Base-by-base conservation (phyloP, 2,329 filamentous ascomycete species). In the Capronia americana region DNA sequence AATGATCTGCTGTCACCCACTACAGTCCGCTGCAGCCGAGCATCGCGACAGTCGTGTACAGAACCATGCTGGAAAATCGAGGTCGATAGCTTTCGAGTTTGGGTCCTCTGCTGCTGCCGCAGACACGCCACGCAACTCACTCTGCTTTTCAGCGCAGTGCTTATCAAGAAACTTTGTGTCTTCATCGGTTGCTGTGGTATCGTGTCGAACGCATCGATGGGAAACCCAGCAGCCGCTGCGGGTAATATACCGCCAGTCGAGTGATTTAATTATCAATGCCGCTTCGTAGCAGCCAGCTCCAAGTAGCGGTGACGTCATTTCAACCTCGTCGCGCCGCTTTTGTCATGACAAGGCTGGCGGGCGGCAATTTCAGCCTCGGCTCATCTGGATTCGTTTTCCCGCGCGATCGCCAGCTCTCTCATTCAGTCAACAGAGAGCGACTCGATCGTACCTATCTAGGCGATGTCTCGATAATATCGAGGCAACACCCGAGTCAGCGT, bases 81-180 rank as follows among this genome's bases (percentile, higher is more conserved):
- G 48, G 44, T 59, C 6, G 58, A 50, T 7, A 60, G 23, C 20
- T 24, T 41, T 53, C 57, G 41, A 44, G 58, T 50, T 32, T 30
- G 38, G 2, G 8, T 17, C n/a, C 11, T 34, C 44, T 57, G 34
- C 30, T 64, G 56, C 20, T 44, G 67, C 12, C 50, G 63, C 28
- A 63, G 56, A 46, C 67, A 69, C 11, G 64, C 54, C n/a, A 30
- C 26, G 51, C 67, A 66, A 8, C 55, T 57, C 67, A 61, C 64
- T 41, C 14, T 61, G 53, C 28, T 34, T 24, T 12, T 46, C 23
- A 46, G 23, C 10, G 57, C 20, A 2, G 23, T 53, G n/a, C 20
- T 61, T 34, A 57, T 57, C 20, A 61, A 24, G 8, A 56, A 61
- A 28, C 14, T 34, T 54, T 54, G 57, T 46, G 46, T 7, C 28